Evolutionary conservation across 768 basidiomycete species (phyloP).

Genomic region (Mycena sanguinolenta): DNA sequence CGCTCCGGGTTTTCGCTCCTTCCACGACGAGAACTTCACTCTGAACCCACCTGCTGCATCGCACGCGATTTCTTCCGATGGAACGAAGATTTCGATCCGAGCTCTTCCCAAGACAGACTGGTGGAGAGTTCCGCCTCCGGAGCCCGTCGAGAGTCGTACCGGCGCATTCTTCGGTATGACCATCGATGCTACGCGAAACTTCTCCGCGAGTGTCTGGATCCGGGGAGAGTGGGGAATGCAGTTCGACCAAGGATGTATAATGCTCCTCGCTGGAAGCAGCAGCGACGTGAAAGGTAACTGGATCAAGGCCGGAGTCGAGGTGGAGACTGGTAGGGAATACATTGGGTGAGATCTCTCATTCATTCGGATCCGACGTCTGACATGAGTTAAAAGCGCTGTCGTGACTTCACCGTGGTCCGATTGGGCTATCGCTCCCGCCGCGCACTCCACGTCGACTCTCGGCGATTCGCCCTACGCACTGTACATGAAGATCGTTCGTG

Average conservation of each 20-base stretch:
- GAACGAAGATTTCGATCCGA: constrained; percentile 22
- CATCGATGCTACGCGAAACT: constrained; percentile 32
- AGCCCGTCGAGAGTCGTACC: constrained; percentile 27
- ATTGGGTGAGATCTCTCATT: neutral
- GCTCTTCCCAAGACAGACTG: constrained; percentile 30
- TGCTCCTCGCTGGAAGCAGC: constrained; percentile 27
- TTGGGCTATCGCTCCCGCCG: constrained; percentile 29
- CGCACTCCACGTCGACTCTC: constrained; percentile 28
- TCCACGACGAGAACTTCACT: constrained; percentile 15
- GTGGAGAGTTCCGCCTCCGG: constrained; percentile 31
- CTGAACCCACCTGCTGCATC: constrained; percentile 29
- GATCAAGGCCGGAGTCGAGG: constrained; percentile 32
- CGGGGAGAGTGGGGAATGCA: constrained; percentile 28
- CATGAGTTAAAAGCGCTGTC: constrained; percentile 2
- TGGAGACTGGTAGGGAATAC: constrained; percentile 30
- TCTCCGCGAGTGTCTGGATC: constrained; percentile 30
- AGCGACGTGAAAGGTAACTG: constrained; percentile 26
- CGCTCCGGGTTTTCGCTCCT: constrained; percentile 5
- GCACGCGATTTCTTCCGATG: constrained; percentile 26
- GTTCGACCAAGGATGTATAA: constrained; percentile 36
- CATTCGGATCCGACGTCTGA: neutral
- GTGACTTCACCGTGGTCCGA: constrained; percentile 36
- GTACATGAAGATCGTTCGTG: constrained; percentile 31
- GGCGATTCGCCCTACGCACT: constrained; percentile 20
- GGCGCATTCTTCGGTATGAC: constrained; percentile 27